Base-by-base conservation (phyloP, 2,329 filamentous ascomycete species). In the Nothophoma quercina region DNA sequence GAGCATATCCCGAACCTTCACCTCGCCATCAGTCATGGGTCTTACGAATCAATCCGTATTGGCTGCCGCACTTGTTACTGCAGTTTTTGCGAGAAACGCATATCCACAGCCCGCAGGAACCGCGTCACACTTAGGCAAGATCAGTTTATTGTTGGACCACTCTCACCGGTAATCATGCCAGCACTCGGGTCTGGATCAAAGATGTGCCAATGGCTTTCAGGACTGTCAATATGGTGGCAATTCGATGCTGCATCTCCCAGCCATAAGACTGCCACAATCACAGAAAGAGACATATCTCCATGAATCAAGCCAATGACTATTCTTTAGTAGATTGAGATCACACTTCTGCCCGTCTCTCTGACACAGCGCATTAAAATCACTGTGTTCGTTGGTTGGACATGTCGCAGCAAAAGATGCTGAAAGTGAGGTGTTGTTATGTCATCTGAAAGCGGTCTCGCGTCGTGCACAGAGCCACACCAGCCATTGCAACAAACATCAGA, bases 1-100 rank as follows among this genome's bases (percentile, higher is more conserved):
- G 64, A 54, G 66, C 62, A 68, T 68, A 66, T 68, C 68, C 66
- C 67, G 71, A 69, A 63, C 65, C 65, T 71, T 67, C 70, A 68
- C 70, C 63, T 73, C 54, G 66, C 69, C 71, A 70, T 74, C 67
- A 68, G 70, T 71, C 67, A 69, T 70, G 68, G 63, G 58, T 63
- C 65, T 68, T 61, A 71, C 66, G 60, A 68, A 66, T 59, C 58
- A 52, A 40, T 66, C 58, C 48, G 63, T 59, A 62, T 63, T 68
- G 60, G 62, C 59, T 68, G 56, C 59, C 60, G 55, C 62, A 54
- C 51, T 48, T 61, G 48, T 64, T 62, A 49, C 58, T 59, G 62
- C 59, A 56, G 61, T 58, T 55, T 63, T 55, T 64, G 55, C 69
- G 61, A 63, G 64, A 60, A 61, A 65, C 65, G 63, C 67, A 59